A percentile compares a stretch with the other conserved stretches of the same genome.
Evolutionary conservation across 2,329 filamentous ascomycete species (phyloP).

Genomic region (Fusarium sp.): DNA sequence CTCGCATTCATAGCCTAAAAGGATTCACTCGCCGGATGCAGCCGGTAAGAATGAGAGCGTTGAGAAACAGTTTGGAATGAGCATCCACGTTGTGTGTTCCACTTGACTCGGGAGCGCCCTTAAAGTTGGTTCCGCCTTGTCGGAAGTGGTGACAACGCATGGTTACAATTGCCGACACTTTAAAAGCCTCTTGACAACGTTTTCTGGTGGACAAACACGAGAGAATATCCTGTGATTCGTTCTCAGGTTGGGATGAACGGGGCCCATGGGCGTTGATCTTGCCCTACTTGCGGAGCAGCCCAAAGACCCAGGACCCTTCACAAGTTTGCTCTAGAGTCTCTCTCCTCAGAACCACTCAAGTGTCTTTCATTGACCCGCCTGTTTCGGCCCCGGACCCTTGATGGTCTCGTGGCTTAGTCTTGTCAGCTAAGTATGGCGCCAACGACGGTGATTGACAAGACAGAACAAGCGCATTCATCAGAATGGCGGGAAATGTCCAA

Average conservation of each 20-base stretch:
- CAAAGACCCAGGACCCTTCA: not conserved
- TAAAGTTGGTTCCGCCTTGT: not conserved
- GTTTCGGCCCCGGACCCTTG: not conserved
- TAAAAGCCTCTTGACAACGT: not conserved
- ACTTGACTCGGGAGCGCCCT: constrained; percentile 5
- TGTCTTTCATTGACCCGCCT: not conserved
- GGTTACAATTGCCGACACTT: not conserved
- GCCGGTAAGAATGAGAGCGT: constrained; percentile 11
- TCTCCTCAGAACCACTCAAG: not conserved
- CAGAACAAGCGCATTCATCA: constrained; percentile 14
- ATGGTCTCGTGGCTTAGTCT: not conserved
- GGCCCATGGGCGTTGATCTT: constrained; percentile 4
- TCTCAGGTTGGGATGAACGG: constrained; percentile 15
- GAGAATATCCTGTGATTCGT: constrained; percentile 5
- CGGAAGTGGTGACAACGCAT: not conserved
- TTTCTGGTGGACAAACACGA: not conserved
- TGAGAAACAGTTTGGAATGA: constrained; percentile 20
- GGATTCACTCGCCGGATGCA: not conserved
- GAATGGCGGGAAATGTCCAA: constrained; percentile 5
- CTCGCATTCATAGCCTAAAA: not conserved
- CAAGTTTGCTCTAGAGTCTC: not conserved
- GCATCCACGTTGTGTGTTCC: constrained; percentile 14
- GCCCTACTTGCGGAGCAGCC: constrained; percentile 10
- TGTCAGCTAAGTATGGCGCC: not conserved
- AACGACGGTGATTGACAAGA: not conserved